Evolutionary conservation across 495 filamentous ascomycete species (phyloP).

Genomic region (Sporormia fimetaria): DNA sequence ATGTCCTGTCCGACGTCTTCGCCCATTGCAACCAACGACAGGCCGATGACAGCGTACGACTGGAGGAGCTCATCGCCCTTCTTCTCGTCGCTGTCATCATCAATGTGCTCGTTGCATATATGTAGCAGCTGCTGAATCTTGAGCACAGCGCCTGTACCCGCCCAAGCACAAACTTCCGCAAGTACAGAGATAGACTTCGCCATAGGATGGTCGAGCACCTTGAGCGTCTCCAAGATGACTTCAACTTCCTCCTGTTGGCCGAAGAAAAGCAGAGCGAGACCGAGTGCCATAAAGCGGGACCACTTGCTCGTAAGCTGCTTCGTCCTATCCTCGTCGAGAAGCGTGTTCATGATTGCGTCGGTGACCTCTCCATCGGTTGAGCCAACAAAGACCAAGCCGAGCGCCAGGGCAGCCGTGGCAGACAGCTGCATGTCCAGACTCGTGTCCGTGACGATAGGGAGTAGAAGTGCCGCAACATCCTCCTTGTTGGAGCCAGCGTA

Average conservation of each 20-base stretch:
- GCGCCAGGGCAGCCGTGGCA: slow-evolving; percentile 86
- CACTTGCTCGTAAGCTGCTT: slow-evolving; percentile 91
- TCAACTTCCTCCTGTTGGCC: slow-evolving; percentile 96
- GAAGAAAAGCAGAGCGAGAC: slow-evolving; percentile 87
- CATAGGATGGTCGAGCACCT: slow-evolving; percentile 92
- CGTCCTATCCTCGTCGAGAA: slow-evolving; percentile 81
- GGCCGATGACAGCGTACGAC: slow-evolving; percentile 87
- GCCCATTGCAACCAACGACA: slow-evolving; percentile 93
- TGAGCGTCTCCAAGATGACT: slow-evolving; percentile 85
- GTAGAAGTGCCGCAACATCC: slow-evolving; percentile 63
- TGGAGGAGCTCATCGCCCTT: slow-evolving; percentile 90
- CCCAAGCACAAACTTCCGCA: slow-evolving; percentile 93
- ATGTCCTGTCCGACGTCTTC: slow-evolving; percentile 98
- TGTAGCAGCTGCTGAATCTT: slow-evolving; percentile 94
- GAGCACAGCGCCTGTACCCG: slow-evolving; percentile 88
- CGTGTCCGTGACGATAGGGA: slow-evolving; percentile 77
- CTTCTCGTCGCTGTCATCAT: slow-evolving; percentile 78
- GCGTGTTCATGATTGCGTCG: slow-evolving; percentile 75
- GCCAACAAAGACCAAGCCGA: slow-evolving; percentile 86
- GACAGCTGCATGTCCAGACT: slow-evolving; percentile 84
- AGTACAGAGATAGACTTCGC: slow-evolving; percentile 80
- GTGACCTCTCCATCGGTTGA: slow-evolving; percentile 80
- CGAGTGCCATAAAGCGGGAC: slow-evolving; percentile 91
- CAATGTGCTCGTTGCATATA: slow-evolving; percentile 94
- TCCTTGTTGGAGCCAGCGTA: slow-evolving; percentile 89